phyloP scores from a whole-genome alignment of 176 grass and related monocot genomes.

The Alloteropsis semialata region DNA sequence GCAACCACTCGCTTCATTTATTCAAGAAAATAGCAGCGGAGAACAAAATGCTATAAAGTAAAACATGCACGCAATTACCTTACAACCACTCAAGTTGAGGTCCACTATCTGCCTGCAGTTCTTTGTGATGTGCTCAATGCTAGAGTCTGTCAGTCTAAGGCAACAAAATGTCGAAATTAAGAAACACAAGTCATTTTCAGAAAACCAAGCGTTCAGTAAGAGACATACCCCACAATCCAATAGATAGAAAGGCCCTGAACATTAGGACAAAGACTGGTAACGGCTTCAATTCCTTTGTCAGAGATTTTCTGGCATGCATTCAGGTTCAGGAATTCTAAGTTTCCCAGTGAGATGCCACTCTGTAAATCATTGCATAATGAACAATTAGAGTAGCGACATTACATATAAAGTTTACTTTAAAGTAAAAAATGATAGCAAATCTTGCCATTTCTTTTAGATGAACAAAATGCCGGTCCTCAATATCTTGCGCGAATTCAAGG shows the following conservation, averaged over 20 bases:
- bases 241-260: slow-evolving; percentile 58
- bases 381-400: not conserved
- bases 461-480: slow-evolving; percentile 77
- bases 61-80: slow-evolving; percentile 42
- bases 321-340: slow-evolving; percentile 69
- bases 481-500: slow-evolving; percentile 83
- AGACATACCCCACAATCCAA: slow-evolving; percentile 88
- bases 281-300: slow-evolving; percentile 80
- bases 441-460: slow-evolving; percentile 68
- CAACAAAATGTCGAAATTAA: slow-evolving; percentile 27
- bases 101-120: slow-evolving; percentile 69
- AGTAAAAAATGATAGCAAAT: not conserved
- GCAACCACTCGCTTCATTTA: not conserved
- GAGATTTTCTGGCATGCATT: slow-evolving; percentile 89
- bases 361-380: slow-evolving; percentile 29
- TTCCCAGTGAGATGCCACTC: slow-evolving; percentile 50
- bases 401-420: not conserved
- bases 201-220: slow-evolving; percentile 24
- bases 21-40: not conserved
- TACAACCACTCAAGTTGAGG: slow-evolving; percentile 94
- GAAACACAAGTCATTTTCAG: not conserved
- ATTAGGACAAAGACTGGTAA: slow-evolving; percentile 64
- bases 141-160: slow-evolving; percentile 61
- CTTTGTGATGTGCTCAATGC: slow-evolving; percentile 56
- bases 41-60: not conserved